Evolutionary conservation across 768 basidiomycete genomes (phyloP), one percentile per base, ranked within the genome.

Genomic region (Hypholoma fasciculare): DNA sequence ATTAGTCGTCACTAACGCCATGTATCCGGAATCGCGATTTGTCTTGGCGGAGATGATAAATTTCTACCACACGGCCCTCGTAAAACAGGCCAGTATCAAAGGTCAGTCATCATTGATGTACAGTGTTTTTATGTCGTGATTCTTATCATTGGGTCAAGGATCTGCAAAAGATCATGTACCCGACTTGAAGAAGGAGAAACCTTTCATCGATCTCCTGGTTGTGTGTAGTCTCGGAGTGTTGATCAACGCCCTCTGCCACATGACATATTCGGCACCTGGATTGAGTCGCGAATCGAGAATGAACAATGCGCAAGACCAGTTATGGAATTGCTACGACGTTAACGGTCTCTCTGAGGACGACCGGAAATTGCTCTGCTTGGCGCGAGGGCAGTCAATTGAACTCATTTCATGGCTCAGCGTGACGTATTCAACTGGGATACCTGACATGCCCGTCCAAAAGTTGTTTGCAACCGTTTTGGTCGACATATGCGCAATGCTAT

Each of bases 41-140:
- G 8, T 66, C n/a, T 46, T 68, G 11, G 51, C 56, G 1, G 38
- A 63, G 16, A 54, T 65, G 23, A 43, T 67, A 7, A 17, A 51
- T 9, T 63, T 63, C 17, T 60, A 59, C 30, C 57, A 64, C 51
- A 14, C 38, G 36, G 20, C 7, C 17, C 19, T 61, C 2, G 27
- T 49, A 19, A 44, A 38, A 42, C 13, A 44, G 12, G 26, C 38
- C 26, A 13, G 37, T 17, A 19, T 9, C 14, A 42, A 13, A 12
- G n/a, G 46, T n/a, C 23, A 2, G 38, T 27, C 1, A 1, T 5
- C 2, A 36, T 4, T 50, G 12, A 2, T 4, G 16, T 14, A 0
- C 11, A n/a, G n/a, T n/a, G n/a, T n/a, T n/a, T n/a, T n/a, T n/a
- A n/a, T n/a, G n/a, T 13, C 2, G 17, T 8, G 6, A 16, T 34